Evolutionary conservation across 2,329 filamentous ascomycete genomes (phyloP), one percentile per base, ranked within the genome.

Genomic region (Colletotrichum sidae): DNA sequence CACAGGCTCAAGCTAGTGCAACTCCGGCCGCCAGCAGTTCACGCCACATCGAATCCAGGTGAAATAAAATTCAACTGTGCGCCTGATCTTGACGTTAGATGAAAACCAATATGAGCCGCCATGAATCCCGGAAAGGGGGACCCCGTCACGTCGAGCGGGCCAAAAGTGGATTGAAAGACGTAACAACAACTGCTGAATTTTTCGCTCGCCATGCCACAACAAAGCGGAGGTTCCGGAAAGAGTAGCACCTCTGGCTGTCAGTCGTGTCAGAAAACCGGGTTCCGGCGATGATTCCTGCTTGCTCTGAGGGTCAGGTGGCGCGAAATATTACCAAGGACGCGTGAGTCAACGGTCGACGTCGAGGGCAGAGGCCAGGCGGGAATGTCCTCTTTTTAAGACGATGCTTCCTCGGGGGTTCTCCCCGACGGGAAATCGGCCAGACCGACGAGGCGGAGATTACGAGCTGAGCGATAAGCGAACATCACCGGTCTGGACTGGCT

Each of bases 141-240:
- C 25, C 25, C 25, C 25, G 17, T 13, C 39, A 44, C 7, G 39
- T 15, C 47, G 34, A 54, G 64, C 64, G 64, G 60, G 64, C 54
- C 42, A 55, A 55, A 50, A 67, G 65, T 67, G 61, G 65, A 65
- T 67, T 56, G 47, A 33, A 65, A 65, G 55, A 67, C 65, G 65
- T 67, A 67, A 67, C 61, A 60, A 50, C 37, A 65, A 67, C 56
- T 64, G 55, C 61, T 60, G 65, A 67, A 17, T 61, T 67, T 67
- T 67, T 65, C 61, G 47, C 39, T 55, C 38, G 56, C 47, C 47
- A 38, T 44, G 45, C 52, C n/a, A 56, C 45, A 9, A 4, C 17
- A 13, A 11, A 60, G 61, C 65, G 65, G 65, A 67, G 65, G 47
- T 65, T 56, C 65, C 65, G 17, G 15, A 56, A 46, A 7, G 39